Evolutionary conservation across 2,329 filamentous ascomycete genomes (phyloP), one percentile per base, ranked within the genome.

Genomic region (Monosporascus cannonballus): DNA sequence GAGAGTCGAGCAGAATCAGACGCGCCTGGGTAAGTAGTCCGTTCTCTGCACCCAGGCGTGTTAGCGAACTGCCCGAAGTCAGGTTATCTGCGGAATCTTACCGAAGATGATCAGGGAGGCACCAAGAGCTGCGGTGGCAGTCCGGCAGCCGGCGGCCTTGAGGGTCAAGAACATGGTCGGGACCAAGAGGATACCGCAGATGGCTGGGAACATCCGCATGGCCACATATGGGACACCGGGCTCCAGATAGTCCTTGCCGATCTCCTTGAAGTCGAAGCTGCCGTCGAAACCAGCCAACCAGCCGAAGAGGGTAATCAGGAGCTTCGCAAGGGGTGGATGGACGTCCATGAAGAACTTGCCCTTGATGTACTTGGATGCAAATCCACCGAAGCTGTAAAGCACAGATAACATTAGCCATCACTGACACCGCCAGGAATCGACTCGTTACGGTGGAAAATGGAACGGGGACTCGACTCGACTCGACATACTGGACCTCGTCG

Each of bases 271-370:
- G 71, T 97, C 94, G 69, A 99, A 99, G 58, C 90, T 80, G 59
- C 94, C 94, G 67, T 96, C 83, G 71, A 97, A 99, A 51, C 94
- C 94, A 64, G 92, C 94, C 58, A 96, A 73, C 86, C 89, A 99
- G 62, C 93, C 94, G 58, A 92, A 91, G 55, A 99, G 83, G 50
- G 94, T 96, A 65, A 99, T 93, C 61, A 99, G 85, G 69, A 99
- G 84, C 78, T 99, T 99, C 60, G 94, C 94, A 55, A 99, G 80
- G 46, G 94, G 94, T 34, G 94, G 94, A 69, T 99, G 94, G n/a
- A 99, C 94, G 69, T 99, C 94, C 94, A 99, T 99, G 73, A 99
- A 99, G 81, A 99, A 99, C 70, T 81, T 87, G 67, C 94, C 94
- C 79, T 99, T 97, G 80, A 99, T 97, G 73, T 99, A 99, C 73